Evolutionary conservation across 2,329 filamentous ascomycete genomes (phyloP).

Genomic region (Phialophora expanda): DNA sequence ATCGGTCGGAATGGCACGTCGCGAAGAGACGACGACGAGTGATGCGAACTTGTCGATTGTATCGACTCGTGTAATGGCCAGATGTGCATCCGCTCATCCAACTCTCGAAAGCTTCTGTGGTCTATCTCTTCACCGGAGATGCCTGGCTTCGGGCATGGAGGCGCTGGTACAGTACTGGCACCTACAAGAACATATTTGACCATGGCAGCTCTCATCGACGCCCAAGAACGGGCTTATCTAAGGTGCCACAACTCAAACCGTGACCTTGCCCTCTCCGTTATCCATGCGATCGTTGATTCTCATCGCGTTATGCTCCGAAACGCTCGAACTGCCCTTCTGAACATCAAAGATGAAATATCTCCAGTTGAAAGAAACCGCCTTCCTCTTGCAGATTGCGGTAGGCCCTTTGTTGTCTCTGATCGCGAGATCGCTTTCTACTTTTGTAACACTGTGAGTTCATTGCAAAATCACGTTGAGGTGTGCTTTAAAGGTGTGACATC

Average conservation of each 20-base stretch:
- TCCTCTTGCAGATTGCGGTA: background rate
- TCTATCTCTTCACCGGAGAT: background rate
- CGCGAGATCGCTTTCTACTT: background rate
- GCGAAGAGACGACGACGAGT: conserved; percentile 28
- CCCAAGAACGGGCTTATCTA: background rate
- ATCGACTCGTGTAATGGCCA: background rate
- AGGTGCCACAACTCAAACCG: background rate
- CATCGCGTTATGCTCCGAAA: background rate
- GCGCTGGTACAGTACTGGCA: background rate
- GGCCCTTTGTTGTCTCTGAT: background rate
- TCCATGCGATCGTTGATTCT: background rate
- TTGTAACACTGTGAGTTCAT: background rate
- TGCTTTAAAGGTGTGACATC: conserved; percentile 1
- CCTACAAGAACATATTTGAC: background rate
- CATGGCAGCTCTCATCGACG: background rate
- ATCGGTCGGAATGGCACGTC: conserved; percentile 44
- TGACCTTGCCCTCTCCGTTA: background rate
- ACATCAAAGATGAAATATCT: background rate
- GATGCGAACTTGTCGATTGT: background rate
- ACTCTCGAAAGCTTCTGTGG: background rate
- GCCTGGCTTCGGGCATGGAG: background rate
- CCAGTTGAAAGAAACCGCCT: background rate
- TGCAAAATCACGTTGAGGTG: background rate
- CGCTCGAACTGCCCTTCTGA: background rate
- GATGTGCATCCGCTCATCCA: background rate